phyloP scores from a whole-genome alignment of 108 stramenopile species.

The Phaeodactylum tricornutum region DNA sequence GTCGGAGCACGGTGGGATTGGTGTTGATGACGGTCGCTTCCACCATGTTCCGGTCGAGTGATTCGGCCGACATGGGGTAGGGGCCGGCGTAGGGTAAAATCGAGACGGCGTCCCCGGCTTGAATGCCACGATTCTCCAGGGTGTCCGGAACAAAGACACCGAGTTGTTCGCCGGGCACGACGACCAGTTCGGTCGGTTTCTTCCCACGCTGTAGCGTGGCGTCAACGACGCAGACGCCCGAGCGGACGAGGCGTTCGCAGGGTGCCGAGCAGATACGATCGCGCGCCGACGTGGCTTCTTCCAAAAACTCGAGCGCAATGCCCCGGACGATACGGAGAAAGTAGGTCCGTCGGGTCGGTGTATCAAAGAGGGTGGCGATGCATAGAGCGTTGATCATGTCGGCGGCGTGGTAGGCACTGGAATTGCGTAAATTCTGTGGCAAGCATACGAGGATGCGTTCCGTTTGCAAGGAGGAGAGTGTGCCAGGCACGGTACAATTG shows the following conservation, averaged over 20 bases:
- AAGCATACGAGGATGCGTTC: conserved; percentile 74
- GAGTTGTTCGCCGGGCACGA: conserved; percentile 77
- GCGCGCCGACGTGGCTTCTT: conserved; percentile 83
- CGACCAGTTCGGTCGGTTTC: conserved; percentile 72
- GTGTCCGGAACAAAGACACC: conserved; percentile 87
- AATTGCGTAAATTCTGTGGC: conserved; percentile 83
- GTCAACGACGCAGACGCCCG: conserved; percentile 82
- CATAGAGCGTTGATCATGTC: conserved; percentile 89
- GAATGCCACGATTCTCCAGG: conserved; percentile 80
- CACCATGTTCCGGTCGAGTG: conserved; percentile 85
- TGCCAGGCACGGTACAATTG: conserved; percentile 72
- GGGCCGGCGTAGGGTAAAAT: conserved; percentile 87
- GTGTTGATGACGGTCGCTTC: conserved; percentile 83
- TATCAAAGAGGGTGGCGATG: conserved; percentile 84
- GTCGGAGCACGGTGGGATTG: conserved; percentile 68
- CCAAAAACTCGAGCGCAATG: conserved; percentile 82
- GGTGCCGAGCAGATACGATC: conserved; percentile 87
- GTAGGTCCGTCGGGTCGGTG: conserved; percentile 74
- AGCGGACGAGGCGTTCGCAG: conserved; percentile 78
- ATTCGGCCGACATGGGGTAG: conserved; percentile 86
- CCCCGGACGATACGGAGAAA: conserved; percentile 84
- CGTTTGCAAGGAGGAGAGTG: conserved; percentile 48
- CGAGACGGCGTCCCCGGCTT: conserved; percentile 85
- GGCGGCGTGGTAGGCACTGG: conserved; percentile 72
- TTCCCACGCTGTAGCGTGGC: conserved; percentile 72